Conservation (phyloP, 2,329 filamentous ascomycete species). For the Fusarium oligoseptatum region DNA sequence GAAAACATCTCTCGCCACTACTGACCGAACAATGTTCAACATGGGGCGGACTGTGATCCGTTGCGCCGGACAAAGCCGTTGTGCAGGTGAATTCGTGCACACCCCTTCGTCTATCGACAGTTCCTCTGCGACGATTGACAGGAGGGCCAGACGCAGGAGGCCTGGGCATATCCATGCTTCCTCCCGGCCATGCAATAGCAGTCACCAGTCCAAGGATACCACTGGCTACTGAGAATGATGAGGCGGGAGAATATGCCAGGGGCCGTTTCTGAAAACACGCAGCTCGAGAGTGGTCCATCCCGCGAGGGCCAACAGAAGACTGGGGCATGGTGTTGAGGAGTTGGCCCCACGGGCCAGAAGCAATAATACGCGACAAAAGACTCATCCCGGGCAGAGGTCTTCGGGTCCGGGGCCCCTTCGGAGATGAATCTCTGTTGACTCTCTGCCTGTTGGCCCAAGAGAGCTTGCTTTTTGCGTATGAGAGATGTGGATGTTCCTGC, state of each 20-base stretch:
- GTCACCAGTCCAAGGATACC: slow-evolving; percentile 23
- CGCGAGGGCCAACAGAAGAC: slow-evolving; percentile 1
- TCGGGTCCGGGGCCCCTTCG: slow-evolving; percentile 18
- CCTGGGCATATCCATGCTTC: slow-evolving; percentile 24
- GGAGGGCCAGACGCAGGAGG: slow-evolving; percentile 2
- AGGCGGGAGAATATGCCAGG: slow-evolving; percentile 19
- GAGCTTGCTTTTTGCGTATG: slow-evolving; percentile 11
- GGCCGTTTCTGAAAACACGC: slow-evolving; percentile 4
- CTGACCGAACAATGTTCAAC: background rate
- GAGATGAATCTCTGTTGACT: slow-evolving; percentile 10
- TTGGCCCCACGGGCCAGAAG: slow-evolving; percentile 12
- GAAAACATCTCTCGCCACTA: slow-evolving; percentile 20
- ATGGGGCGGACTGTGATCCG: slow-evolving; percentile 8
- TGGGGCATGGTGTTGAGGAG: slow-evolving; percentile 4
- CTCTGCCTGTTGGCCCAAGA: background rate
- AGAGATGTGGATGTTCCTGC: slow-evolving; percentile 10
- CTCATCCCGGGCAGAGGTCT: background rate
- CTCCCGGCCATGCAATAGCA: slow-evolving; percentile 10
- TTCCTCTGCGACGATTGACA: slow-evolving; percentile 11
- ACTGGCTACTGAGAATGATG: slow-evolving; percentile 7
- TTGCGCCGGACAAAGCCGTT: slow-evolving; percentile 3
- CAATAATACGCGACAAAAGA: slow-evolving; percentile 6
- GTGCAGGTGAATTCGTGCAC: slow-evolving; percentile 9
- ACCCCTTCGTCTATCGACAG: slow-evolving; percentile 1
- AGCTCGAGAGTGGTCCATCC: background rate